These are phyloP conservation scores for Yamagishiella unicocca DNA, from an alignment of 139 green algal genomes.

Conservation along the genomic window DNA sequence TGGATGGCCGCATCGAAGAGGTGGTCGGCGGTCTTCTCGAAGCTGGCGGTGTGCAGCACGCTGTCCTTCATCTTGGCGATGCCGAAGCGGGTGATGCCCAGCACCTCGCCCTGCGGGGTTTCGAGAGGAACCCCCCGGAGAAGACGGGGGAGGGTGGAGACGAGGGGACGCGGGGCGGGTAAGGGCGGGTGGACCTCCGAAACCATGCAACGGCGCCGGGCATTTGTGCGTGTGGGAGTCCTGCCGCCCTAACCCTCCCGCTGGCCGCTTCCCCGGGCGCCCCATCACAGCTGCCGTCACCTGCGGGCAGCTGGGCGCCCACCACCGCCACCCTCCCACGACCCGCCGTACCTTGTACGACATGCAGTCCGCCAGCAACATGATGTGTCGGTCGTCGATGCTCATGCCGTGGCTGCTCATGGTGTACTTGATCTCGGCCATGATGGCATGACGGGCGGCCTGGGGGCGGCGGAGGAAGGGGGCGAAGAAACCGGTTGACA, in stretches of 20 bases:
- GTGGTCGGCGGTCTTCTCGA: slow-evolving; percentile 99
- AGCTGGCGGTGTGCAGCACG: slow-evolving; percentile 98
- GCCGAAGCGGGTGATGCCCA: slow-evolving; percentile 99
- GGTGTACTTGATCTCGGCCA: slow-evolving; percentile 92
- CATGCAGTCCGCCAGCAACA: slow-evolving; percentile 99
- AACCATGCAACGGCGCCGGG: background rate
- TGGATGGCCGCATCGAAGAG: slow-evolving; percentile 97
- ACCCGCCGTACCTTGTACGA: slow-evolving; percentile 97
- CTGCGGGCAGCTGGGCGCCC: too few species aligned
- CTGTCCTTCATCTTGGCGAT: slow-evolving; percentile 99
- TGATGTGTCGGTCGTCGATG: slow-evolving; percentile 96
- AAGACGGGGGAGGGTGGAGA: background rate
- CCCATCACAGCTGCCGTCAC: too few species aligned
- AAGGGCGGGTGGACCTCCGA: too few species aligned
- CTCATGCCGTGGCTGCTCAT: slow-evolving; percentile 96
- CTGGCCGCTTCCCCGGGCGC: too few species aligned
- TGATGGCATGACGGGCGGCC: slow-evolving; percentile 82
- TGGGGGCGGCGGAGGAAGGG: slow-evolving; percentile 14
- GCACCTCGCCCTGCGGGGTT: slow-evolving; percentile 87
- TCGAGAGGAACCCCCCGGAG: too few species aligned
- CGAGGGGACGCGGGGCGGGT: background rate
- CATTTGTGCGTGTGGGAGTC: too few species aligned
- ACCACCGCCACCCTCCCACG: too few species aligned
- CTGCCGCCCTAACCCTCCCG: too few species aligned
- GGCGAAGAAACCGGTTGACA: too few species aligned